Evolutionary conservation across 192 early-diverging fungal species (phyloP), one percentile per base, ranked within the genome.

Genomic region (Umbelopsis isabellina): DNA sequence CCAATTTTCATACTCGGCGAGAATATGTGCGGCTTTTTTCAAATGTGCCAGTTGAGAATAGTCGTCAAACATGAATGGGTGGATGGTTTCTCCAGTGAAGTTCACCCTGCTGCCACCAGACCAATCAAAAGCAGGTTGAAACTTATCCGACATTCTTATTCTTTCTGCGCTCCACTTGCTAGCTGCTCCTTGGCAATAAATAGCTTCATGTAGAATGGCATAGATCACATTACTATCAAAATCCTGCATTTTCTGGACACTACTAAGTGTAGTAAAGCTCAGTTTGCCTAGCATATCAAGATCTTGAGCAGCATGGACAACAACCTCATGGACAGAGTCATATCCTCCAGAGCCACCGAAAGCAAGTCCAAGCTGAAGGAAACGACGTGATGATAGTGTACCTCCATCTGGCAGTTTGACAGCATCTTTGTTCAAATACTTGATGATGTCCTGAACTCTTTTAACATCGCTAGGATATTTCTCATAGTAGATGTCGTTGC

Each of bases 31-130:
- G 2, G 87, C 86, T 15, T 82, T 78, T 41, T 86, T 86, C n/a
- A 89, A 70, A 25, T 81, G 82, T 8, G 76, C 79, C 48, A 91
- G 77, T 65, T 87, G 84, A 11, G 83, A 78, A 66, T 88, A 91
- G 64, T 91, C 90, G 33, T 91, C 88, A 67, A 91, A 82, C 90
- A 91, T 91, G 80, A 85, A 89, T 48, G 87, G 87, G 46, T 89
- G 88, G 71, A 91, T 85, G 12, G 81, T 84, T 68, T 91, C 90
- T 16, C 89, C 84, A 21, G 90, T 91, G 53, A 91, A 88, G 53
- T 87, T 79, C 37, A 91, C 82, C 9, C 82, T 75, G 67, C 79
- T 75, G 18, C 80, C 78, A 6, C 81, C 70, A 58, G 85, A 85
- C 74, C 79, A 84, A 53, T 73, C 68, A 64, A 86, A 83, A 27